Evolutionary conservation across 352 stramenopile genomes (phyloP), one percentile per base, ranked within the genome.

Genomic region (Phytophthora europaea): DNA sequence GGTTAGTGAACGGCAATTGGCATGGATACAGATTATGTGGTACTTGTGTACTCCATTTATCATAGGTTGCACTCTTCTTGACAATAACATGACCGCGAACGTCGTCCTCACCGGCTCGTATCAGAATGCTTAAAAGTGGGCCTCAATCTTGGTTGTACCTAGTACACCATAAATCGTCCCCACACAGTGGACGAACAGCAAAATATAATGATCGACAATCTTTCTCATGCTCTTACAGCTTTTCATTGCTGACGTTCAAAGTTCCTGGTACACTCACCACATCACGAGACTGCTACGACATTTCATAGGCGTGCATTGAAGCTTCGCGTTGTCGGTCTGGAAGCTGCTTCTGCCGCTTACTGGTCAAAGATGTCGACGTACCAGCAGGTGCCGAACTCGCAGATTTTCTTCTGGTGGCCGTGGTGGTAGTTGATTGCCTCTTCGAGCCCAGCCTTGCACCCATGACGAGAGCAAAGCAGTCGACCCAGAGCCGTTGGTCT

Each of bases 401-500:
- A 51, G 43, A 51, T 23, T 18, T 20, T 51, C 43, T 51, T 28
- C 28, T 61, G 52, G 15, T 70, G 22, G 20, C 52, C 67, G 20
- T 72, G 26, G 48, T 61, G 28, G 54, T 48, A 34, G 33, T 34
- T 33, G 23, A 20, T 13, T 6, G 18, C 31, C 55, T 73, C 60
- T 40, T 73, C 52, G 5, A 40, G 13, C 22, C 18, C 38, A 18
- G 33, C 38, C 53, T 66, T 57, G 61, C 61, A 66, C 2, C 31
- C 67, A 9, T 65, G 23, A 43, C 15, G 40, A 8, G 38, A 73
- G 31, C 7, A 52, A 47, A 12, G 9, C 28, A 33, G 43, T 36
- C 20, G 53, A 74, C 18, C 40, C 52, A 33, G 61, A 70, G 3
- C 54, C 61, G 38, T 66, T 26, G 20, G n/a, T 2, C 48, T 65